Conservation (phyloP, 1,139 yeast species). For the Magnusiomyces fungicola region DNA sequence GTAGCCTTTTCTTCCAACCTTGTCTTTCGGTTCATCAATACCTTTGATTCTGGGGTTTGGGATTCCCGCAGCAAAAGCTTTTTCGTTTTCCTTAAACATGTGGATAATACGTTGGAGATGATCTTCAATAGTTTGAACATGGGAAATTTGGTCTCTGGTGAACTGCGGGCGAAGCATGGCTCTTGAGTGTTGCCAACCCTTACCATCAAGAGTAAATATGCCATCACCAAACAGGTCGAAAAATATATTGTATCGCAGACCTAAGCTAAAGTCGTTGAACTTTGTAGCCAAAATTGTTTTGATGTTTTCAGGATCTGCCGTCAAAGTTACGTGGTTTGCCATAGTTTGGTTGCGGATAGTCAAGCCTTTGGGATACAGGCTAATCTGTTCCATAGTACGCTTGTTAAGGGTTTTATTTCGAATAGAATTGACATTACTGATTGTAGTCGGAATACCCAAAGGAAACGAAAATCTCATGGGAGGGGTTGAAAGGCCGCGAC, state of each 20-base stretch:
- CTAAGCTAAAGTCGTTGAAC: slow-evolving; percentile 46
- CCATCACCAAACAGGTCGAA: slow-evolving; percentile 47
- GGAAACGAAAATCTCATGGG: slow-evolving; percentile 2
- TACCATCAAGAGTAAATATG: slow-evolving; percentile 50
- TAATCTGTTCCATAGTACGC: neutral
- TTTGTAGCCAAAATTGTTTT: slow-evolving; percentile 33
- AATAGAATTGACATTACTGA: neutral
- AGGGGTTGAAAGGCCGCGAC: neutral
- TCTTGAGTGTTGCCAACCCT: slow-evolving; percentile 50
- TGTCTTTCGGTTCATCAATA: slow-evolving; percentile 20
- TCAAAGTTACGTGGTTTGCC: slow-evolving; percentile 23
- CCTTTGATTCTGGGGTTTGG: neutral
- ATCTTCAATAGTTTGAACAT: slow-evolving; percentile 41
- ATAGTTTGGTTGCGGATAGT: slow-evolving; percentile 9
- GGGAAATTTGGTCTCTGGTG: slow-evolving; percentile 47
- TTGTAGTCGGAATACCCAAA: slow-evolving; percentile 5
- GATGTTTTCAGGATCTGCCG: slow-evolving; percentile 43
- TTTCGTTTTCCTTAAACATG: slow-evolving; percentile 26
- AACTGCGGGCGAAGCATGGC: slow-evolving; percentile 54
- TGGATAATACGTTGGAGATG: slow-evolving; percentile 37
- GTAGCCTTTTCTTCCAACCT: slow-evolving; percentile 17
- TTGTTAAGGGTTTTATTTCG: neutral
- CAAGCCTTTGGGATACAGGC: neutral
- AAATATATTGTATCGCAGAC: slow-evolving; percentile 40
- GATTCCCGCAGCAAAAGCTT: neutral